These are phyloP conservation scores for Torulaspora gathmanii DNA, from an alignment of 805 yeast species.

Conservation along the genomic window DNA sequence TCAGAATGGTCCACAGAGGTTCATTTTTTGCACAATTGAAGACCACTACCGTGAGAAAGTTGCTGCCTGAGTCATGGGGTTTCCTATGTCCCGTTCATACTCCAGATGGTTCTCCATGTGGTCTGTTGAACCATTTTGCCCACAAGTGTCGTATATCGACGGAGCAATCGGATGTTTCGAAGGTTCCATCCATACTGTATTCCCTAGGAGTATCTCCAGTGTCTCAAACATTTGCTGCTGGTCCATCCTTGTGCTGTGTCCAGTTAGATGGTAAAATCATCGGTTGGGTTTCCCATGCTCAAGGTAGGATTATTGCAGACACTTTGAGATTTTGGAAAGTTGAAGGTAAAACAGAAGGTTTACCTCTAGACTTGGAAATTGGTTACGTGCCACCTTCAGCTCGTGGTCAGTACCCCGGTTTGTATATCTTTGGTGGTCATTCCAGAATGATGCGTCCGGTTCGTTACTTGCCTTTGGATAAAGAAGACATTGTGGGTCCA, in stretches of 20 bases:
- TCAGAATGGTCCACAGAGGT: slow-evolving; percentile 99
- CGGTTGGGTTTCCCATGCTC: slow-evolving; percentile 92
- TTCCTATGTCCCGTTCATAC: slow-evolving; percentile 98
- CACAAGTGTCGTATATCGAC: slow-evolving; percentile 92
- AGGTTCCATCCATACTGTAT: slow-evolving; percentile 60
- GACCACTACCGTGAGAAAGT: slow-evolving; percentile 93
- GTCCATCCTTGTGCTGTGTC: slow-evolving; percentile 83
- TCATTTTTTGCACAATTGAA: slow-evolving; percentile 97
- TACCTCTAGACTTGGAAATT: slow-evolving; percentile 83
- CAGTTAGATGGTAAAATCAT: slow-evolving; percentile 88
- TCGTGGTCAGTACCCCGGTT: slow-evolving; percentile 96
- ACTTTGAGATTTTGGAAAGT: slow-evolving; percentile 92
- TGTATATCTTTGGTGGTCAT: slow-evolving; percentile 83
- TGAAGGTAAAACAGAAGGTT: slow-evolving; percentile 58
- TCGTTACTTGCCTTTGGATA: slow-evolving; percentile 78
- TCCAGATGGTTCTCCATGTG: slow-evolving; percentile 99
- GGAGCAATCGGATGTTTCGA: slow-evolving; percentile 62
- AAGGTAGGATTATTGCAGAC: slow-evolving; percentile 81
- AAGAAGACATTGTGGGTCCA: slow-evolving; percentile 88
- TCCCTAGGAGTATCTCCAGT: slow-evolving; percentile 79
- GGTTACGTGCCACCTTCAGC: slow-evolving; percentile 96
- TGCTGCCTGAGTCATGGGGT: slow-evolving; percentile 98
- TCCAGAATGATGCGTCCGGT: slow-evolving; percentile 97
- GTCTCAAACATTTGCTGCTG: slow-evolving; percentile 69
- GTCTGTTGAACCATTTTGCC: slow-evolving; percentile 91